Base-by-base conservation (phyloP, 1,139 yeast species). In the Taiozyma sp. region DNA sequence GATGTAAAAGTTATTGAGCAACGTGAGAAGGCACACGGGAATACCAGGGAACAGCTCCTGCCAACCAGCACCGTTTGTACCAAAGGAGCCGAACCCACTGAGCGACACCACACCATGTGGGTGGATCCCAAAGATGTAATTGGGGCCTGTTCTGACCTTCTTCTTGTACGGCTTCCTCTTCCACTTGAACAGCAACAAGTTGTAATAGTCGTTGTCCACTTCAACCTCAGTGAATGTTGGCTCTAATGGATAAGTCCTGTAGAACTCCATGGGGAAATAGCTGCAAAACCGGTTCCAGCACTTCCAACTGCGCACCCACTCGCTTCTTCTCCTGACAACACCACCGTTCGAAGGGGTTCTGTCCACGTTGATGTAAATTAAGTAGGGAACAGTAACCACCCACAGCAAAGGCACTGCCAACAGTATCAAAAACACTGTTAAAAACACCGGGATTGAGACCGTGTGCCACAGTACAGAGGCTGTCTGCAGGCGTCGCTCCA, bases 71-170 rank as follows among this genome's bases (percentile, higher is more conserved):
- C 91, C 95, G 58, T 91, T 91, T 10, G 96, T 87, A 0, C 85
- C 93, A 61, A 93, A 75, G 0, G 84, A 84, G 5, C 97, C 97
- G 67, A 93, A 82, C 0, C 86, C 95, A 1, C 98, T 97, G 79
- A 91, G 77, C 0, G 97, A 89, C 29, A 91, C 90, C 11, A 93
- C 91, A 0, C 99, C 99, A 66, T 93, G 99, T 0, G 99, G 99
- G 67, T 91, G 98, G 64, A 89, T 87, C 0, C 97, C 96, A 68
- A 93, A 91, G 1, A 93, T 81, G 65, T 93, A 93, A 45, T 86
- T 74, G 1, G 95, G 90, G 0, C 93, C 95, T 1, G 81, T 73
- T 19, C 56, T 53, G 1, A 55, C 46, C 28, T 16, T 19, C 42
- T 47, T 53, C 19, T 46, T 54, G 24, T 57, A 54, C 3, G 62